Percentiles rank a stretch among this genome's conserved stretches.
phyloP scores from a whole-genome alignment of 2,329 filamentous ascomycete species.

The Fusarium oxysporum region DNA sequence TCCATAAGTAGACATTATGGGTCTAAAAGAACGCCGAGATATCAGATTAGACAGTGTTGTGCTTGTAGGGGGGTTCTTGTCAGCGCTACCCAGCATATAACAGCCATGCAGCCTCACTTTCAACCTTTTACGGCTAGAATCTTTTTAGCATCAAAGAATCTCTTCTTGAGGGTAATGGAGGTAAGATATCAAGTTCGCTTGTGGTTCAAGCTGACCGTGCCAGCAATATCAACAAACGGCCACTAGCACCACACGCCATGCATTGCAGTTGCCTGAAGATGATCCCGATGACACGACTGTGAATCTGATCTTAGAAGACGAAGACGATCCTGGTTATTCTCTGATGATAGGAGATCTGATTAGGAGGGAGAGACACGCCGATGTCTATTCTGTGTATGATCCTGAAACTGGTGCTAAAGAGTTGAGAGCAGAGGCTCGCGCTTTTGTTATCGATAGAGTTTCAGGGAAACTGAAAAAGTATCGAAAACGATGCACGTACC shows the following conservation, averaged over 20 bases:
- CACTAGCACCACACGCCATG: not conserved
- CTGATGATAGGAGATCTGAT: too few relatives aligned
- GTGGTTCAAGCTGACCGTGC: not conserved
- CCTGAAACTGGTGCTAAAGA: too few relatives aligned
- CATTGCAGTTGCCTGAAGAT: not conserved
- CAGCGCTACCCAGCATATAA: too few relatives aligned
- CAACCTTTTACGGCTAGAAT: not conserved
- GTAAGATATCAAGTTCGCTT: fast-evolving
- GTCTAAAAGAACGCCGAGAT: not conserved
- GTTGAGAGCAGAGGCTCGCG: too few relatives aligned
- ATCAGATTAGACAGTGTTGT: not conserved
- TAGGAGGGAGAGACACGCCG: too few relatives aligned
- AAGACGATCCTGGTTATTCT: too few relatives aligned
- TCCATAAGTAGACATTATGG: fast-evolving
- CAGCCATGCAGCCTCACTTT: not conserved
- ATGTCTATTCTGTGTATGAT: too few relatives aligned
- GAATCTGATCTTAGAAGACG: too few relatives aligned
- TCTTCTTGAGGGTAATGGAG: not conserved
- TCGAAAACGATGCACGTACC: too few relatives aligned
- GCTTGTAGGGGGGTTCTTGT: not conserved
- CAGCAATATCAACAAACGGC: not conserved
- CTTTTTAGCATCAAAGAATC: too few relatives aligned
- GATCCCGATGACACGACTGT: fast-evolving
- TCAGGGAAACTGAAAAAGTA: too few relatives aligned
- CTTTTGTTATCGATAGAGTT: too few relatives aligned